Evolutionary conservation across 805 yeast species (phyloP).

Genomic region (Hanseniaspora pseudoguilliermondii): DNA sequence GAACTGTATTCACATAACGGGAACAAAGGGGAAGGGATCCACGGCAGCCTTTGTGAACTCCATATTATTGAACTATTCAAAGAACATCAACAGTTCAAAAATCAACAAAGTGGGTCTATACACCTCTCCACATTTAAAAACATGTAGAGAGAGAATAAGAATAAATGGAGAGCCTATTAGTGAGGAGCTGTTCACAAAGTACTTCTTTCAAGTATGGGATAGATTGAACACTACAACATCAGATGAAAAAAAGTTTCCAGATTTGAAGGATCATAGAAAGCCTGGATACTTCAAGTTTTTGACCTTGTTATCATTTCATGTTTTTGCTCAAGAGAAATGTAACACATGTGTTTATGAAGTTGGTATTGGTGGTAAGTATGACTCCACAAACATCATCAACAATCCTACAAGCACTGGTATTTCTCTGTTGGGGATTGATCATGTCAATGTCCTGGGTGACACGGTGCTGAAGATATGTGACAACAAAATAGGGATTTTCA

Average conservation of each 20-base stretch:
- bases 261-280: conserved; percentile 56
- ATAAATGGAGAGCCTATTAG: conserved; percentile 77
- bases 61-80: conserved; percentile 52
- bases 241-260: conserved; percentile 49
- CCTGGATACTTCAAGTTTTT: conserved; percentile 90
- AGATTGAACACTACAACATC: conserved; percentile 47
- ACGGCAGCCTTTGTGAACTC: conserved; percentile 90
- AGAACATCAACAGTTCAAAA: conserved; percentile 21
- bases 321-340: conserved; percentile 77
- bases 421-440: conserved; percentile 81
- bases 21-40: conserved; percentile 97
- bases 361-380: conserved; percentile 96
- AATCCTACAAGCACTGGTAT: conserved; percentile 79
- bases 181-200: conserved; percentile 68
- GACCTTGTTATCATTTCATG: conserved; percentile 82
- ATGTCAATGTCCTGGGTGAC: conserved; percentile 70
- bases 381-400: conserved; percentile 81
- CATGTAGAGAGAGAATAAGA: conserved; percentile 83
- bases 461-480: conserved; percentile 85
- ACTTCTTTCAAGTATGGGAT: conserved; percentile 93
- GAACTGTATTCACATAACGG: conserved; percentile 84
- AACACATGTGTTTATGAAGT: conserved; percentile 92
- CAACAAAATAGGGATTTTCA: conserved; percentile 93
- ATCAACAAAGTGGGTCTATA: conserved; percentile 72
- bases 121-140: conserved; percentile 89